Evolutionary conservation across 345 rosid species (phyloP), one percentile per base, ranked within the genome.

Genomic region (Lepidium didymum): DNA sequence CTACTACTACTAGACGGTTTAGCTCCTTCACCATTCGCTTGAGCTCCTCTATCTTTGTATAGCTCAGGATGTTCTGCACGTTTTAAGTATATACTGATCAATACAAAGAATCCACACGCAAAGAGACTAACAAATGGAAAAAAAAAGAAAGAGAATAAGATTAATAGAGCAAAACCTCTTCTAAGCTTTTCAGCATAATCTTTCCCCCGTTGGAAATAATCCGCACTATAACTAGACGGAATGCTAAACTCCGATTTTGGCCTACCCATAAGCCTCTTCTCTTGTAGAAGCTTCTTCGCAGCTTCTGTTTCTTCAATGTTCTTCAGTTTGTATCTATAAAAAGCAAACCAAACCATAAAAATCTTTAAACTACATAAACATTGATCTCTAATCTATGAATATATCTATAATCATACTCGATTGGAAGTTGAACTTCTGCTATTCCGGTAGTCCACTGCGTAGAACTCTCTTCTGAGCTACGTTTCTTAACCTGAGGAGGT

Each of bases 381-480:
- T 57, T 14, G 14, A 56, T 49, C 31, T 7, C 7, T 2, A 36
- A 38, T 8, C 15, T 5, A 33, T 2, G 34, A 18, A 23, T 62
- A 46, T 35, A 40, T 19, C 1, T 35, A 45, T 7, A 29, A 29
- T 78, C 60, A 56, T 89, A 94, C 97, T 94, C 99, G 33, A 94
- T 87, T 1, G 99, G 99, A 10, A 94, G 90, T 75, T 91, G 97
- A 75, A 94, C 71, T 84, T 94, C 99, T 7, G 97, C 99, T 62
- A 94, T 94, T 67, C 99, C 97, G 4, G 99, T 94, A 29, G 97
- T 94, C 99, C 99, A 91, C 79, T 91, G 96, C 1, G 99, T 94
- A 19, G 99, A 94, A 75, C 99, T 92, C 81, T 94, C 99, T 72
- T 91, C 95, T 3, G 97, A 85, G 69, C 86, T 91, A 41, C 96